phyloP scores from a whole-genome alignment of 306 rosid species.

The Mimosa bimucronata region DNA sequence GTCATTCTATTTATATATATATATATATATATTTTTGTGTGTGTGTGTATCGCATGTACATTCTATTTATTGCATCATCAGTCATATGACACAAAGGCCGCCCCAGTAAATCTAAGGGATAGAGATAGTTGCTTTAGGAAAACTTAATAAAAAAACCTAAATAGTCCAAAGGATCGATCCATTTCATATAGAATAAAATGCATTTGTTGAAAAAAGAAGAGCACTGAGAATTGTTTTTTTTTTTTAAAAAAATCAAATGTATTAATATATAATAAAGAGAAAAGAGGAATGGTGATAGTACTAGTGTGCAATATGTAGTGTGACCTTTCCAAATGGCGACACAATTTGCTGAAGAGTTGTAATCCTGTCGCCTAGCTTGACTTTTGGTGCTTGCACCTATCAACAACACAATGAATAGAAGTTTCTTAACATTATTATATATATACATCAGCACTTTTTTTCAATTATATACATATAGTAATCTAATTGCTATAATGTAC shows the following conservation, averaged over 20 bases:
- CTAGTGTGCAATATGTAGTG: conserved; percentile 35
- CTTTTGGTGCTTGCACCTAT: conserved; percentile 88
- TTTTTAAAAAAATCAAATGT: neutral
- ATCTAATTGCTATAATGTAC: conserved; percentile 35
- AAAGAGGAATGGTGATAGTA: neutral
- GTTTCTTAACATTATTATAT: conserved; percentile 14
- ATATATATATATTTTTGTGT: too few species aligned
- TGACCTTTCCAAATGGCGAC: conserved; percentile 98
- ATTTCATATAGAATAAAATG: conserved; percentile 21
- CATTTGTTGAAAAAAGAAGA: conserved; percentile 40
- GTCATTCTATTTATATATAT: neutral
- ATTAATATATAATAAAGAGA: neutral
- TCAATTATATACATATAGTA: neutral
- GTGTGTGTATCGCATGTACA: too few species aligned
- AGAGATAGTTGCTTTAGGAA: neutral
- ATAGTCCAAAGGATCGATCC: neutral
- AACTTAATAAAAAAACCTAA: neutral
- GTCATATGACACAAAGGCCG: neutral
- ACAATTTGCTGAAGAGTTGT: conserved; percentile 96
- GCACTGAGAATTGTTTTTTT: conserved; percentile 38
- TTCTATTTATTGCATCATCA: neutral
- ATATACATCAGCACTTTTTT: neutral
- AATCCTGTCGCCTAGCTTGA: conserved; percentile 84
- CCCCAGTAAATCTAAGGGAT: neutral
- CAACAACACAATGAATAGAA: conserved; percentile 36